phyloP scores from a whole-genome alignment of 441 rosid genomes.

The Croton laevigatus region DNA sequence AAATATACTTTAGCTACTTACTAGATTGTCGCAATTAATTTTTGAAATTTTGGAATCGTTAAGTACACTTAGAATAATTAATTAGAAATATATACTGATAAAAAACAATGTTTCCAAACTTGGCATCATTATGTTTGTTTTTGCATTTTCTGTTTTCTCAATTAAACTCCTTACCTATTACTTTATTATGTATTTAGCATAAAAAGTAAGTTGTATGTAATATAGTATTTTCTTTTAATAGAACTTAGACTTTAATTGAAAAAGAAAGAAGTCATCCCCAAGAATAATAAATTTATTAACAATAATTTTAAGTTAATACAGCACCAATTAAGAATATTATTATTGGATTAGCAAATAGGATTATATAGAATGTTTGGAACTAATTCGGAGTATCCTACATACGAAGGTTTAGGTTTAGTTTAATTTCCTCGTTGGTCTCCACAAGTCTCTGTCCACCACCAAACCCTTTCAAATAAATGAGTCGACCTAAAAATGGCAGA shows the following conservation, averaged over 20 bases:
- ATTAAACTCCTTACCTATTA: background rate
- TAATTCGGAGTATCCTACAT: too few species aligned
- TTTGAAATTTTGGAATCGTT: background rate
- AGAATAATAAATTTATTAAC: too few species aligned
- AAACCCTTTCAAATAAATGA: background rate
- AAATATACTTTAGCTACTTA: background rate
- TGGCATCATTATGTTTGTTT: background rate
- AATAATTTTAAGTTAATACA: background rate
- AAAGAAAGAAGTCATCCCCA: background rate
- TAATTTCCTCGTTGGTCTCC: too few species aligned
- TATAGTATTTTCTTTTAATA: too few species aligned
- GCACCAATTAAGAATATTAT: background rate
- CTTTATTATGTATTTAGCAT: background rate
- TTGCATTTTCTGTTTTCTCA: background rate
- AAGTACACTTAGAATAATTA: background rate
- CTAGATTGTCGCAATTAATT: background rate
- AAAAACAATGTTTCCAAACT: conserved; percentile 1
- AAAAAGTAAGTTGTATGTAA: background rate
- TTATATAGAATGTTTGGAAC: too few species aligned
- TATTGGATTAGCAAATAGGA: background rate
- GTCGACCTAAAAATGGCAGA: background rate
- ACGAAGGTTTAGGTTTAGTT: too few species aligned
- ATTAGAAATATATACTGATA: background rate
- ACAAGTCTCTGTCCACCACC: background rate
- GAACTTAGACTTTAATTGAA: too few species aligned